These are phyloP conservation scores for Raffaelea ambrosiae DNA, from an alignment of 2,329 filamentous ascomycete genomes.

Conservation along the genomic window DNA sequence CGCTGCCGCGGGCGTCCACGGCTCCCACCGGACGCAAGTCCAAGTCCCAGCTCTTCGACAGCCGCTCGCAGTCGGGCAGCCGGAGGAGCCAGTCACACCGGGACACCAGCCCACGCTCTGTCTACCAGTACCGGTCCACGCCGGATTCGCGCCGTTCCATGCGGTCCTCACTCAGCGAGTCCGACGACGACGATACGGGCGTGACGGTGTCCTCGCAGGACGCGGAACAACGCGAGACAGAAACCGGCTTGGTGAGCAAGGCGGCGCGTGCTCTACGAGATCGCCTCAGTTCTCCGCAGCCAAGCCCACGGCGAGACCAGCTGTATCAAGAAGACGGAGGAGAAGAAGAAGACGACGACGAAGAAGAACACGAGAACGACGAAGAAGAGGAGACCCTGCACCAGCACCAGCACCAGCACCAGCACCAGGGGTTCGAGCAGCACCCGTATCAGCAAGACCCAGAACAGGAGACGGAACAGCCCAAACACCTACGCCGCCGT, in stretches of 20 bases:
- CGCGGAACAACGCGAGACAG: slow-evolving; percentile 10
- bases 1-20: slow-evolving; percentile 9
- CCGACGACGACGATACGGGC: slow-evolving; percentile 30
- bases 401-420: neutral
- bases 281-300: no score
- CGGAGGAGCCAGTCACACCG: slow-evolving; percentile 19
- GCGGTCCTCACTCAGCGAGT: slow-evolving; percentile 26
- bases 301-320: neutral
- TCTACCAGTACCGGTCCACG: slow-evolving; percentile 27
- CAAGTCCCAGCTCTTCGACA: slow-evolving; percentile 13
- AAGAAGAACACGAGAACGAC: neutral
- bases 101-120: slow-evolving; percentile 25
- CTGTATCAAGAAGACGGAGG: neutral
- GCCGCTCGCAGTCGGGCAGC: slow-evolving; percentile 19
- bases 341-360: neutral
- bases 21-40: slow-evolving; percentile 7
- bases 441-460: no score
- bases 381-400: neutral
- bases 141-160: slow-evolving; percentile 26
- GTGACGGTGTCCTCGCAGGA: slow-evolving; percentile 24
- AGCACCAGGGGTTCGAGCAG: no score
- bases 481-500: slow-evolving; percentile 1
- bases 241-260: neutral
- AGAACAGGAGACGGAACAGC: neutral
- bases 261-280: no score